Base-by-base conservation (phyloP, 306 rosid species). In the Glycine soja region DNA sequence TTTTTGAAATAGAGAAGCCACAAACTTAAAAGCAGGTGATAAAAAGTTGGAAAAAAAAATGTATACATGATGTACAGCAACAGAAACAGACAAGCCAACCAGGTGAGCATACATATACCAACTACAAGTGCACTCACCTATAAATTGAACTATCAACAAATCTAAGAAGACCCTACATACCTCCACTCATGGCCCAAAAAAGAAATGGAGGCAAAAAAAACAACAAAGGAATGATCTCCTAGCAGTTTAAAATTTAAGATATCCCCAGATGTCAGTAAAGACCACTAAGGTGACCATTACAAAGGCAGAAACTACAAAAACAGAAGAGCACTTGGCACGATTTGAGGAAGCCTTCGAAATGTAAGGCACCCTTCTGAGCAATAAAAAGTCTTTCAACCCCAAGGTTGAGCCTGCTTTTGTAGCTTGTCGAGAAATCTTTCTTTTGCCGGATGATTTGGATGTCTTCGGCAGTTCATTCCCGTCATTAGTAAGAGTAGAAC, bases 181-280 rank as follows among this genome's bases (percentile, higher is more conserved):
- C 89, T 85, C 82, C 74, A 53, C 77, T 81, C 65, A 62, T 63
- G 54, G 24, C 74, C 62, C 12, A 48, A 76, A 82, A 86, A 84
- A 56, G n/a, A 64, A 40, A 24, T n/a, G 79, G 80, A 78, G 81
- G 71, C 79, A 72, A 74, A 80, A 62, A 1, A 24, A 24, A 24
- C 50, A 30, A 80, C 18, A 48, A 66, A 64, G 68, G 47, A 77
- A 24, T 24, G 45, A 83, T 70, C 79, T 77, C 82, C 82, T 74
- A 80, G 75, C 56, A 82, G 62, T 50, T 88, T 84, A 90, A 65
- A 82, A 70, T 80, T 85, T 72, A 88, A 85, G 46, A 76, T 72
- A 81, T 87, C 87, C 90, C 91, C 90, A 84, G 30, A 81, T 42
- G 94, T 88, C 85, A 70, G 86, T 86, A 63, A 86, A 85, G 77